Evolutionary conservation across 1,139 yeast genomes (phyloP).

Genomic region (Meyerozyma carpophila): DNA sequence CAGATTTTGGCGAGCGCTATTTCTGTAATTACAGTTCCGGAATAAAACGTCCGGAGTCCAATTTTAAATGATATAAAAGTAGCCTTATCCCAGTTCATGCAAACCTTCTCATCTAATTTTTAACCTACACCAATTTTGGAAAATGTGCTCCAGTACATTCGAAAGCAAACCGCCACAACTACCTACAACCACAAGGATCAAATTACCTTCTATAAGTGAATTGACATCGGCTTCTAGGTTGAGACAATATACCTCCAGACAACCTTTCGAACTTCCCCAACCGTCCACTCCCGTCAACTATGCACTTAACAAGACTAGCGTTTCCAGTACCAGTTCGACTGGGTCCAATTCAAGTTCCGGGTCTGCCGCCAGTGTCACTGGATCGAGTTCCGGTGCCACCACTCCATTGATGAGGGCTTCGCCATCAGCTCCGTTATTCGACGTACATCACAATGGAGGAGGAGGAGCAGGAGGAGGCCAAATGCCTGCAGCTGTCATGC

Average conservation of each 20-base stretch:
- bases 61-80: not conserved
- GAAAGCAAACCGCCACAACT: not conserved
- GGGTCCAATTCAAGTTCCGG: slow-evolving; percentile 6
- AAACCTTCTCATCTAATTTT: not conserved
- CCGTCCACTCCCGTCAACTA: slow-evolving; percentile 14
- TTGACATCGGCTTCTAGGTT: slow-evolving; percentile 18
- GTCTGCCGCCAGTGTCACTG: slow-evolving; percentile 4
- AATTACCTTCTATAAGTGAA: slow-evolving; percentile 28
- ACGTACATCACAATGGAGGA: not conserved
- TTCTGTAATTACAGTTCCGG: not conserved
- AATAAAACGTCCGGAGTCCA: not conserved
- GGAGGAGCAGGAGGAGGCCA: no score
- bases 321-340: slow-evolving; percentile 11
- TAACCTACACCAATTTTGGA: not conserved
- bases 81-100: not conserved
- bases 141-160: not conserved
- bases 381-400: slow-evolving; percentile 4
- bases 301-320: slow-evolving; percentile 6
- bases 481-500: not conserved
- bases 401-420: slow-evolving; percentile 1
- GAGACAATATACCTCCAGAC: not conserved
- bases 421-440: not conserved
- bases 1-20: slow-evolving; percentile 1
- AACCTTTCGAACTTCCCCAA: slow-evolving; percentile 5
- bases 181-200: not conserved